These are phyloP conservation scores for Vigna mungo DNA, from an alignment of 306 rosid species.

Conservation along the genomic window DNA sequence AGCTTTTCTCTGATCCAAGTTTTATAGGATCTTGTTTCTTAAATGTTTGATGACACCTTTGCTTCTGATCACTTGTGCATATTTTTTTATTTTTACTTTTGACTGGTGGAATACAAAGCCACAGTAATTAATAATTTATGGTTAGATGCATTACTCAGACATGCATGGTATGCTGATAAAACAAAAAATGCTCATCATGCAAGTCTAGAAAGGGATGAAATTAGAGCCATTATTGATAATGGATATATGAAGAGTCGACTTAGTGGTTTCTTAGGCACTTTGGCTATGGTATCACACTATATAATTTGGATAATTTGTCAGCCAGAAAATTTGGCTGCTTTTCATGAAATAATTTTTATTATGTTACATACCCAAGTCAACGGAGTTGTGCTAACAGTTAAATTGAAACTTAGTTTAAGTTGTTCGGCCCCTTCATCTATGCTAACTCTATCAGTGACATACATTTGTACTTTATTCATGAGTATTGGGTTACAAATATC, in stretches of 20 bases:
- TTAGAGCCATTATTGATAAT: constrained; percentile 25
- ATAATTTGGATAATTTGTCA: constrained; percentile 25
- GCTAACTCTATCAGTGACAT: constrained; percentile 1
- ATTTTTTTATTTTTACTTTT: constrained; percentile 23
- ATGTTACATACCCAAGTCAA: constrained; percentile 30
- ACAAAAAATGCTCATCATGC: constrained; percentile 28
- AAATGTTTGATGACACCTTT: constrained; percentile 24
- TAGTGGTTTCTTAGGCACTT: constrained; percentile 10
- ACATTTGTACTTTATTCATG: constrained; percentile 12
- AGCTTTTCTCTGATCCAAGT: constrained; percentile 43
- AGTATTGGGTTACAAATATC: constrained; percentile 21
- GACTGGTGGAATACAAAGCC: constrained; percentile 24
- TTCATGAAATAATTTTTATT: constrained; percentile 12
- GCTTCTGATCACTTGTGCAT: constrained; percentile 27
- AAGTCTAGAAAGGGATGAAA: constrained; percentile 33
- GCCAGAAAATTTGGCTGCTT: constrained; percentile 32
- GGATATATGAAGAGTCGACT: constrained; percentile 38
- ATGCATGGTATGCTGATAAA: constrained; percentile 34
- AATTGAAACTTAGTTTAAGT: constrained; percentile 28
- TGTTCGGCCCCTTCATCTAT: constrained; percentile 25
- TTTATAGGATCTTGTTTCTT: constrained; percentile 28
- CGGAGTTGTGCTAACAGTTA: constrained; percentile 25
- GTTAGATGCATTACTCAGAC: constrained; percentile 29
- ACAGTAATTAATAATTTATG: constrained; percentile 11
- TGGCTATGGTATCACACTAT: constrained; percentile 28